Conservation (phyloP, 495 filamentous ascomycete species). For the Penicillium coffeae region DNA sequence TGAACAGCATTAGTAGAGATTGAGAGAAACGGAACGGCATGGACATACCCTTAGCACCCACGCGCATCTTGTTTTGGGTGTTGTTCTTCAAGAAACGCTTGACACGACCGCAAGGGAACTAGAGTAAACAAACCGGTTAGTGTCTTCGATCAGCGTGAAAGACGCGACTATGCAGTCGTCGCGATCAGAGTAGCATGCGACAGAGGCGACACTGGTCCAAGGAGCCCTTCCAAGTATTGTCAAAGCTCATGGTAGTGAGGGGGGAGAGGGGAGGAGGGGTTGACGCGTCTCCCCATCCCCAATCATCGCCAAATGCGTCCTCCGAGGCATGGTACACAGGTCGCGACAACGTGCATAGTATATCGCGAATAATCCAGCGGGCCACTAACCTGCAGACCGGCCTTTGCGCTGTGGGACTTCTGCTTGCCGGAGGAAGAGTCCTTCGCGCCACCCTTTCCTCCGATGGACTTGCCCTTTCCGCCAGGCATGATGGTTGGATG, state of each 20-base stretch:
- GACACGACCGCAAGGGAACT: constrained; percentile 99
- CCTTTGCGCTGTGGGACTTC: constrained; percentile 97
- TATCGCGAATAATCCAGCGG: constrained; percentile 4
- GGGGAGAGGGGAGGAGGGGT: constrained; percentile 8
- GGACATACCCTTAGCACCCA: constrained; percentile 79
- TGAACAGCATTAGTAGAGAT: constrained; percentile 7
- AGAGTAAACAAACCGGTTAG: constrained; percentile 17
- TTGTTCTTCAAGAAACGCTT: constrained; percentile 99
- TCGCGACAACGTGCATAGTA: background rate
- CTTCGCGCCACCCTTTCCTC: constrained; percentile 86
- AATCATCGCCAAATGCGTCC: constrained; percentile 5
- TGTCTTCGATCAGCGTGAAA: background rate
- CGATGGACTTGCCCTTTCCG: constrained; percentile 91
- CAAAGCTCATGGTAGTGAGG: constrained; percentile 4
- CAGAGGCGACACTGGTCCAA: background rate
- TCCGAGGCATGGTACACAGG: constrained; percentile 10
- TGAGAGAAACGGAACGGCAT: background rate
- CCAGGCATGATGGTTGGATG: constrained; percentile 61
- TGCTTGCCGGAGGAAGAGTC: constrained; percentile 78
- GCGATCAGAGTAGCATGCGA: constrained; percentile 13
- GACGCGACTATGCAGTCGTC: background rate
- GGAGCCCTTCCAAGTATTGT: background rate
- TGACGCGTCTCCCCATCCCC: constrained; percentile 21
- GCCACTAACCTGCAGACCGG: constrained; percentile 90
- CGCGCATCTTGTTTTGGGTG: constrained; percentile 99